Base-by-base conservation (phyloP, 1,139 yeast genomes). In the Saccharomyces pastorianus region DNA sequence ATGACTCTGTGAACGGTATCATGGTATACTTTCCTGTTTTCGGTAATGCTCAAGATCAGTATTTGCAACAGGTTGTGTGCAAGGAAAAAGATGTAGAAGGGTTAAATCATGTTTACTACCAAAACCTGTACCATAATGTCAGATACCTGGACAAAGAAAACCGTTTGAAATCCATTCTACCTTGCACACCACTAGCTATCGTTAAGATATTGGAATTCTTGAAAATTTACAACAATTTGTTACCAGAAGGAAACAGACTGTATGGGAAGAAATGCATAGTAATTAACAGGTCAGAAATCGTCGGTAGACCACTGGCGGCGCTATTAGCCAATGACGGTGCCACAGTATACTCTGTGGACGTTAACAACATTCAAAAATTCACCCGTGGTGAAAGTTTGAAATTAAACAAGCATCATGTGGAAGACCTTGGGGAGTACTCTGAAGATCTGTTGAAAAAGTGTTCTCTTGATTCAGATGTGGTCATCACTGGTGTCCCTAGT, bases 11-110 rank as follows among this genome's bases (percentile, higher is more conserved):
- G 38, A 85, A 89, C 67, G 99, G 99, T 29, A 93, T 93, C 61
- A 90, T 93, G 90, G 93, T 93, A n/a, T 93, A 93, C 71, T 93
- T 91, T 79, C 99, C 99, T 0, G 98, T 93, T 3, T 93, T 89
- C 72, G 96, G 96, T 2, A 89, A 88, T 67, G 81, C 88, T 58
- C 99, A 93, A 72, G 99, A 93, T 69, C 96, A 88, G 71, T 93
- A 95, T 69, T 73, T 93, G 55, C 98, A 93, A 72, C 98, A 93
- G 72, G 85, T 90, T 58, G 90, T 93, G 11, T 75, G 72, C 5
- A 63, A 85, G 32, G 91, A 88, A 59, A 93, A 93, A 70, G 99
- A 93, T 65, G 98, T 95, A 26, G 99, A 93, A 72, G 99, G 99
- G 1, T 76, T 93, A 64, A 89, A 93, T 67, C 93, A 89, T 72